Base-by-base conservation (phyloP, 148 eudicot genomes). In the Selenicereus undatus region DNA sequence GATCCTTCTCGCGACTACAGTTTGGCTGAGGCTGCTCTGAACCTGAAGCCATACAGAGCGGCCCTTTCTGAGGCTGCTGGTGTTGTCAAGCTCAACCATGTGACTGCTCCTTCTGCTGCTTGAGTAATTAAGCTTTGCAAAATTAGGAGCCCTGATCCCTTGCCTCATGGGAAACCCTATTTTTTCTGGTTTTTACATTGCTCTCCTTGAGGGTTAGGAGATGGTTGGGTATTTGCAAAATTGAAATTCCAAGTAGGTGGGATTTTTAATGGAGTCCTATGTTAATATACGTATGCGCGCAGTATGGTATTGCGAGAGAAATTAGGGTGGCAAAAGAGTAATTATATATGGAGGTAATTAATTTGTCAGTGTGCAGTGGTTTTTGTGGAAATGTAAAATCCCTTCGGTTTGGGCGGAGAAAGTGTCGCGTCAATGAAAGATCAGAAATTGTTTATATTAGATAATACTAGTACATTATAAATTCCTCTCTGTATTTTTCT, bases 21-120 rank as follows among this genome's bases (percentile, higher is more conserved):
- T 52, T 62, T 32, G 18, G 45, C 60, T 2, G 76, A 24, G 4
- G 43, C 51, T 27, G 71, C 80, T 22, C 82, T 81, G 21, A 79
- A 78, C 35, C 30, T 83, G 51, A 82, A 87, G 82, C 76, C 81
- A 7, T 82, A 84, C 76, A 85, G 80, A 35, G 81, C 78, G 73
- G 88, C 86, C 26, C 77, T 87, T 17, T 83, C 88, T 16, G 74
- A 83, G 58, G 89, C 78, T 22, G 85, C 76, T 21, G 77, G 69
- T 72, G 72, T 83, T 12, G 43, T 39, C 43, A 83, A 73, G 5
- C 83, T 39, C 43, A 83, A 73, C 9, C 83, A 81, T 69, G 82
- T 87, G 9, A 81, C 89, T 80, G 87, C 89, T 22, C 89, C 89
- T 2, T 85, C 89, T 66, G 89, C 89, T 39, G 88, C 89, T 83